These are phyloP conservation scores for Theileria annulata DNA, from an alignment of 169 alveolate species.

Conservation along the genomic window DNA sequence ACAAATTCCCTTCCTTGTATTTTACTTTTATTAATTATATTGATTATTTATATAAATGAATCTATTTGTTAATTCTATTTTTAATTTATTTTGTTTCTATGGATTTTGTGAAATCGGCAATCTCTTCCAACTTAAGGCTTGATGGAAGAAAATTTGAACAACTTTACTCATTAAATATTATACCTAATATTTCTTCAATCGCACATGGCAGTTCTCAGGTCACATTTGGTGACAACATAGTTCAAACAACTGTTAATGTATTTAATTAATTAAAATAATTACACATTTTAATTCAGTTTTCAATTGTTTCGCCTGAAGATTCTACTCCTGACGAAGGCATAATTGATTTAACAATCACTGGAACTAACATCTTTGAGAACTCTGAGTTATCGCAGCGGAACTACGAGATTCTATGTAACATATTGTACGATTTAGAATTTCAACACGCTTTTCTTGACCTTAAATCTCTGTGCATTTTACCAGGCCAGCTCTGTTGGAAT, in stretches of 20 bases:
- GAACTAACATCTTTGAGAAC: constrained; percentile 51
- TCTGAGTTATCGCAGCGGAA: constrained; percentile 57
- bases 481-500: constrained; percentile 72
- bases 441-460: constrained; percentile 53
- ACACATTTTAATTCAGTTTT: constrained; percentile 27
- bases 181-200: constrained; percentile 41
- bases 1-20: neutral
- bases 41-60: neutral
- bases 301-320: constrained; percentile 30
- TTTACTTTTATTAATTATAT: neutral
- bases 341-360: constrained; percentile 35
- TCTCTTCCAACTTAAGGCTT: constrained; percentile 50
- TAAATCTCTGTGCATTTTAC: constrained; percentile 64
- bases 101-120: constrained; percentile 61
- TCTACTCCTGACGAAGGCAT: constrained; percentile 54
- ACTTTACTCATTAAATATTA: constrained; percentile 17
- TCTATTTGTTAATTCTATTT: neutral
- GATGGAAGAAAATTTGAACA: constrained; percentile 59
- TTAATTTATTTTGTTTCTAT: constrained; percentile 6
- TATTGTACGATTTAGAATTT: constrained; percentile 55
- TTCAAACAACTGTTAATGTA: constrained; percentile 57
- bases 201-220: constrained; percentile 64
- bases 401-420: constrained; percentile 54
- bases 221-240: constrained; percentile 45
- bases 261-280: neutral